Base-by-base conservation (phyloP, 2,329 filamentous ascomycete genomes). In the Leptographium radiaticola region DNA sequence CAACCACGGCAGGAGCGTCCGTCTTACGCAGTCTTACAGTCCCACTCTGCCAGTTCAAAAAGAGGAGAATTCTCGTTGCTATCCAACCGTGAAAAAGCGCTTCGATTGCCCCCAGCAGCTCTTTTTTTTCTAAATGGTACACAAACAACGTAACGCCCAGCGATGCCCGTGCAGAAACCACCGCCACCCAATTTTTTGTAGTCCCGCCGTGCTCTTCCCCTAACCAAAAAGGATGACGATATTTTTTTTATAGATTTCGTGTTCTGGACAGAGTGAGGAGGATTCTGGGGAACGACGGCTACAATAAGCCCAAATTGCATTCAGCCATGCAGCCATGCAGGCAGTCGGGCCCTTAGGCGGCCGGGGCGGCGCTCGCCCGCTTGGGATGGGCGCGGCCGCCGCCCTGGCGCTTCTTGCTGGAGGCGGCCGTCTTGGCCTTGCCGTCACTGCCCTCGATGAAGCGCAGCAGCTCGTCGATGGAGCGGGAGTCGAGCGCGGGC, bases 381-480 rank as follows among this genome's bases (percentile, higher is more conserved):
- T 81, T 82, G 12, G 77, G 78, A 58, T 79, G 80, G 58, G 71
- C 72, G 33, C 75, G 72, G 52, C 71, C 68, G 25, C 74, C 65
- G 31, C 74, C 65, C 9, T 50, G 53, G 53, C 58, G 58, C 52
- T 58, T 58, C 50, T 40, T 36, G 53, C 50, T 18, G 49, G 51
- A 44, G 46, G 65, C 34, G 34, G 54, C 67, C 54, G 68, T 69
- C 62, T 71, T 70, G 59, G 72, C 71, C 63, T 75, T 73, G 57
- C 74, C 70, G 53, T 81, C 77, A 16, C 68, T 74, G 45, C 90
- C 91, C 68, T 97, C 93, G 61, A 98, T 97, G 69, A 91, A 97
- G 69, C 86, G 88, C 66, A 98, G 76, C 43, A 98, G 73, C 67
- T 98, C 91, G 62, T 97, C 90, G 58, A 98, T 89, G 70, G 83